Percentiles rank a stretch among this genome's conserved stretches.
Conservation (phyloP, 352 stramenopile genomes). For the Pythium coloratum region DNA sequence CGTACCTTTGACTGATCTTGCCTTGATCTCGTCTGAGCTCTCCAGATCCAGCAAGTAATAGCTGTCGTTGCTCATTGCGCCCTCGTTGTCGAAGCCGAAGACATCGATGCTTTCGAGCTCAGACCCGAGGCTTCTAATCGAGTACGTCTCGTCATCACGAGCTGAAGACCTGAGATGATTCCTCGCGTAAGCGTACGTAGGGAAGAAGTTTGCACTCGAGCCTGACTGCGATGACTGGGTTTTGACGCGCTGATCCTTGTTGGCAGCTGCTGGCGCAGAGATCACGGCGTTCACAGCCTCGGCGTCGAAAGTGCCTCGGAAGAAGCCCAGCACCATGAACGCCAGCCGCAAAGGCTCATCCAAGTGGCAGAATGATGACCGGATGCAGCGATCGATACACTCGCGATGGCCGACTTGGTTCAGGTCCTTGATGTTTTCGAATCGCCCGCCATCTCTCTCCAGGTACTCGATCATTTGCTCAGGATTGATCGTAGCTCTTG, state of each 20-base stretch:
- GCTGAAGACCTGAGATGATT: constrained; percentile 13
- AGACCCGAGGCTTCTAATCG: constrained; percentile 59
- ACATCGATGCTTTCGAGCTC: constrained; percentile 70
- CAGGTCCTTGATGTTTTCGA: constrained; percentile 74
- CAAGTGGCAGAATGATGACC: constrained; percentile 79
- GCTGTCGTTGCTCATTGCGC: constrained; percentile 73
- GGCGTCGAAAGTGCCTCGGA: constrained; percentile 74
- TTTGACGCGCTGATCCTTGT: constrained; percentile 8
- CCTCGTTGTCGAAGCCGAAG: constrained; percentile 78
- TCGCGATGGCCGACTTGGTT: constrained; percentile 79
- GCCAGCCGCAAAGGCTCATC: constrained; percentile 67
- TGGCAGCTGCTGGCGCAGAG: constrained; percentile 40
- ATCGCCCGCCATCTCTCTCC: constrained; percentile 63
- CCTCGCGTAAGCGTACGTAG: constrained; percentile 51
- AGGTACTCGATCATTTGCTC: constrained; percentile 84
- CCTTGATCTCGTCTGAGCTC: constrained; percentile 62
- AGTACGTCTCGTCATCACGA: constrained; percentile 53
- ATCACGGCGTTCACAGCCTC: constrained; percentile 69
- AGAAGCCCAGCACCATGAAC: constrained; percentile 85
- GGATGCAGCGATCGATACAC: constrained; percentile 77
- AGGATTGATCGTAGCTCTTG: constrained; percentile 66
- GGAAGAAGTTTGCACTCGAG: constrained; percentile 33
- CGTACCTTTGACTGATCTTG: constrained; percentile 41
- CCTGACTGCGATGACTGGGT: constrained; percentile 33
- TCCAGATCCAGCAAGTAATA: constrained; percentile 80